Conservation (phyloP, 805 yeast genomes). For the Candida awuae region DNA sequence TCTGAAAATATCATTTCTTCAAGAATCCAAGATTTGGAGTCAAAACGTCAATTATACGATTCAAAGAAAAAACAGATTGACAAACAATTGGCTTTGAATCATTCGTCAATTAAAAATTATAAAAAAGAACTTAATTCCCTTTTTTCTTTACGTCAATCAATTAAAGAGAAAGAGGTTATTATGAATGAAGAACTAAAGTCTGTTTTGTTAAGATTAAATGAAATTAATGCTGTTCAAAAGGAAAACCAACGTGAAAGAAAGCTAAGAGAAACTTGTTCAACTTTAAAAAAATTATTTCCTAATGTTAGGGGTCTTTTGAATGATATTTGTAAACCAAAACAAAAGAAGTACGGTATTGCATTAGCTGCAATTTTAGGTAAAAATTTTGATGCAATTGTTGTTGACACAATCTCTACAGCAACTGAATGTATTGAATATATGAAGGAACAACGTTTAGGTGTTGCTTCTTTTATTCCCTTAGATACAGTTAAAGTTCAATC, state of each 20-base stretch:
- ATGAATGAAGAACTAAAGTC: constrained; percentile 58
- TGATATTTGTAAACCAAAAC: constrained; percentile 72
- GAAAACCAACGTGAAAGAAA: constrained; percentile 65
- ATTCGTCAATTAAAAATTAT: constrained; percentile 27
- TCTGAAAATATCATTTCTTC: constrained; percentile 30
- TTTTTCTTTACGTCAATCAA: constrained; percentile 30
- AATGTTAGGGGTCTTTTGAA: constrained; percentile 77
- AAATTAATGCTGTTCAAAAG: constrained; percentile 65
- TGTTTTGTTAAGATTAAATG: constrained; percentile 54
- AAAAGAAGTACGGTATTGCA: constrained; percentile 64
- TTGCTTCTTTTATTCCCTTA: constrained; percentile 81
- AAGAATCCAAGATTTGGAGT: constrained; percentile 30
- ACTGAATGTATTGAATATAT: constrained; percentile 69
- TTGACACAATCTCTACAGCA: constrained; percentile 66
- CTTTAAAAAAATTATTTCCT: constrained; percentile 66
- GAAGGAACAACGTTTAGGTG: constrained; percentile 79
- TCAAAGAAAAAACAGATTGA: constrained; percentile 25
- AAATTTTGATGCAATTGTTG: constrained; percentile 75
- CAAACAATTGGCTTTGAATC: constrained; percentile 22
- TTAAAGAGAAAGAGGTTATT: constrained; percentile 43
- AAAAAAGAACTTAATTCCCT: constrained; percentile 23
- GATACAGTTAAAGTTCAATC: constrained; percentile 60
- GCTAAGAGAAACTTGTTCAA: constrained; percentile 63
- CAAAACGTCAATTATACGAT: constrained; percentile 26
- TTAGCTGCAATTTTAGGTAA: constrained; percentile 71